These are phyloP conservation scores for Warburgia ugandensis DNA, from an alignment of 164 flowering plant genomes.

Conservation along the genomic window DNA sequence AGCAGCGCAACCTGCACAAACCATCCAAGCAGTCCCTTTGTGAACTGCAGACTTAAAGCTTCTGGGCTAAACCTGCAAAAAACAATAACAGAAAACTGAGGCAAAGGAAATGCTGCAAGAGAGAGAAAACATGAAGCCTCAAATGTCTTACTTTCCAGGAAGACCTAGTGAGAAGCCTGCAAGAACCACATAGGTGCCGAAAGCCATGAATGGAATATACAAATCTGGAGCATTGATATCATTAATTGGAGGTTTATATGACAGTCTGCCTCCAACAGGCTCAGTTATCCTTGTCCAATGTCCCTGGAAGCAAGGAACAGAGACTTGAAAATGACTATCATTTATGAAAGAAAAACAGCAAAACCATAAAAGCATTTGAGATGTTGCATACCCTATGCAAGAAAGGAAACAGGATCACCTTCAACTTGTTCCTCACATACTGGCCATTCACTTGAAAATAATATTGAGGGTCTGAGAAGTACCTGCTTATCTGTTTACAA, in stretches of 20 bases:
- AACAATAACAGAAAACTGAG: not conserved
- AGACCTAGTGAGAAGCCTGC: constrained; percentile 46
- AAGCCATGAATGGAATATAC: constrained; percentile 58
- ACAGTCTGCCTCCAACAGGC: constrained; percentile 51
- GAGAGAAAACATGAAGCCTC: not conserved
- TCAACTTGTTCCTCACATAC: constrained; percentile 75
- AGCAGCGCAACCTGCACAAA: constrained; percentile 28
- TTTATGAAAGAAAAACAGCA: not conserved
- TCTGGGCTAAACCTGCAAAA: constrained; percentile 42
- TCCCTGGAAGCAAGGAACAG: constrained; percentile 24
- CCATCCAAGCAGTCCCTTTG: constrained; percentile 37
- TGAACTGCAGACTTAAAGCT: constrained; percentile 30
- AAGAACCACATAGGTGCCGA: constrained; percentile 50
- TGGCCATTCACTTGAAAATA: constrained; percentile 75
- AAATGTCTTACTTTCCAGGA: constrained; percentile 45
- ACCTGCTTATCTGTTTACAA: constrained; percentile 51
- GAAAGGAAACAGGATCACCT: constrained; percentile 62
- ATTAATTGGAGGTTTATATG: constrained; percentile 56
- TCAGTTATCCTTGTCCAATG: constrained; percentile 59
- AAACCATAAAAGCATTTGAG: not conserved
- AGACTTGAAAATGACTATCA: not conserved
- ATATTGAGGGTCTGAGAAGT: constrained; percentile 68
- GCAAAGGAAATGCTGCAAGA: not conserved
- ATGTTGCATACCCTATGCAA: constrained; percentile 46
- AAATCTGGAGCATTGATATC: constrained; percentile 66